A percentile compares a stretch with the other conserved stretches of the same genome.
phyloP scores from a whole-genome alignment of 495 filamentous ascomycete genomes.

The Apiosordaria backusii region DNA sequence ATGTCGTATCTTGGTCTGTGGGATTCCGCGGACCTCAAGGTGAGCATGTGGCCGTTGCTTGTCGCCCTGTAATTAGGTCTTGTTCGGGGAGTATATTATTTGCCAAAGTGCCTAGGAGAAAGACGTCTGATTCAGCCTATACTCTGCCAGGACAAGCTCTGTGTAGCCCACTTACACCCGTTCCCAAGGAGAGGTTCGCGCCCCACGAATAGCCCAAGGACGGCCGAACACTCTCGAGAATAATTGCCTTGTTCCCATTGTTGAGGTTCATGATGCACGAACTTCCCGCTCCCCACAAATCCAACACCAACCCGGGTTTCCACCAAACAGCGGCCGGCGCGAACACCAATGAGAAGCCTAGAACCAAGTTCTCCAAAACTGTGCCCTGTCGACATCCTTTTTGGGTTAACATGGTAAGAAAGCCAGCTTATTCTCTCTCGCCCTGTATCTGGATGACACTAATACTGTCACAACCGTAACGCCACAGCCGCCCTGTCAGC shows the following conservation, averaged over 20 bases:
- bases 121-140: conserved; percentile 14
- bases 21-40: not conserved
- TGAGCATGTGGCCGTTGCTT: conserved; percentile 4
- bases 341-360: not conserved
- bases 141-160: conserved; percentile 1
- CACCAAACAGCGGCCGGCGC: not conserved
- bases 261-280: not conserved
- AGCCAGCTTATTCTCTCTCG: not conserved
- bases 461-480: not conserved
- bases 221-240: not conserved
- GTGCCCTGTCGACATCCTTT: not conserved
- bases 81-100: not conserved
- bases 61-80: not conserved
- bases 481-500: conserved; percentile 17
- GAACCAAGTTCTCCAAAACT: not conserved
- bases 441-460: not conserved
- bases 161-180: conserved; percentile 9
- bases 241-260: not conserved
- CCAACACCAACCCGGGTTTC: not conserved
- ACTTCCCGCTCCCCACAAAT: conserved; percentile 17
- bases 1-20: conserved; percentile 17
- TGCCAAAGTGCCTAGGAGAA: conserved; percentile 7
- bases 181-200: not conserved
- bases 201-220: not conserved
- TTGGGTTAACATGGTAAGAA: not conserved